phyloP scores from a whole-genome alignment of 2,329 filamentous ascomycete species.

The Aureobasidium sp. region DNA sequence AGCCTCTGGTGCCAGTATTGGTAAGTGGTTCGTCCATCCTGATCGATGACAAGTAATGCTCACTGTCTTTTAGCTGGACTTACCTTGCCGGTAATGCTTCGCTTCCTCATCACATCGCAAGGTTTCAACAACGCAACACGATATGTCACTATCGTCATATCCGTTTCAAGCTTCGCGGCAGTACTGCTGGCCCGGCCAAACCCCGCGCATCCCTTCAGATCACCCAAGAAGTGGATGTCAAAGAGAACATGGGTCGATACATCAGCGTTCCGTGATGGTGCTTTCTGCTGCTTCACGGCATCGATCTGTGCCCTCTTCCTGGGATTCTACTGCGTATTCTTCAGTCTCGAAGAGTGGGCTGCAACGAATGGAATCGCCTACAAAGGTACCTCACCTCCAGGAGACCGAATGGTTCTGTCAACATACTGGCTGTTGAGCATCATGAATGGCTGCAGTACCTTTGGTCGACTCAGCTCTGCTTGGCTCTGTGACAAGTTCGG shows the following conservation, averaged over 20 bases:
- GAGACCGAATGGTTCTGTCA: constrained; percentile 27
- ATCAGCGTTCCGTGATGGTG: constrained; percentile 36
- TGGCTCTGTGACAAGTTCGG: constrained; percentile 40
- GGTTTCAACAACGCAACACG: constrained; percentile 42
- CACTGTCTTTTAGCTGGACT: constrained; percentile 30
- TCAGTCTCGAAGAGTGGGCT: constrained; percentile 49
- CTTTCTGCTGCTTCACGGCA: constrained; percentile 40
- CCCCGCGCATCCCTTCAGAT: constrained; percentile 33
- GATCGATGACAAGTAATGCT: neutral
- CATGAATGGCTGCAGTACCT: constrained; percentile 44
- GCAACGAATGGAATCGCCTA: constrained; percentile 36
- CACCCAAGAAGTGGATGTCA: constrained; percentile 35
- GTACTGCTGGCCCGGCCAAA: constrained; percentile 39
- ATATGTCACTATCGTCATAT: constrained; percentile 36
- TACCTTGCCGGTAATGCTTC: constrained; percentile 37
- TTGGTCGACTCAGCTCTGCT: constrained; percentile 41
- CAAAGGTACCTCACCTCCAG: constrained; percentile 24
- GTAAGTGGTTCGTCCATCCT: constrained; percentile 19
- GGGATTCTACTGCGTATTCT: constrained; percentile 47
- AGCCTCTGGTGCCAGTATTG: constrained; percentile 43
- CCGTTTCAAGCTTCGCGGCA: constrained; percentile 35
- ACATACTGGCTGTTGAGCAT: constrained; percentile 45
- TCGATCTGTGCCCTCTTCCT: constrained; percentile 44
- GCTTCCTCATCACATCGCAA: constrained; percentile 35
- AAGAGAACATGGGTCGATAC: constrained; percentile 37